A percentile compares a stretch with the other conserved stretches of the same genome.
These are phyloP conservation scores for Bacidia gigantensis DNA, from an alignment of 495 filamentous ascomycete genomes.

Conservation along the genomic window DNA sequence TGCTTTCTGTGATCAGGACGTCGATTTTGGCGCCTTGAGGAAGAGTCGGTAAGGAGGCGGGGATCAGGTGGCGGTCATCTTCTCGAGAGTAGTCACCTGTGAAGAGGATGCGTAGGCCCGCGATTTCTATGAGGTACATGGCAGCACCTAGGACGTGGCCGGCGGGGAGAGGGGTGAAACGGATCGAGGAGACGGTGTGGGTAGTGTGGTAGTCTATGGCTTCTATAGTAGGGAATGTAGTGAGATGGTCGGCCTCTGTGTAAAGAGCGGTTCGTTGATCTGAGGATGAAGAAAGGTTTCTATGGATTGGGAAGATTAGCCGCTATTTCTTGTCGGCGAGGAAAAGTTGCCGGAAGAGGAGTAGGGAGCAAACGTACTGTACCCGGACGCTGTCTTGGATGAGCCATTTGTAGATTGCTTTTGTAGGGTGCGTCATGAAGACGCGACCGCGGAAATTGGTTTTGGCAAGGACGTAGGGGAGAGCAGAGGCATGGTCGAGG, in stretches of 20 bases:
- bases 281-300: slow-evolving; percentile 58
- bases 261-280: slow-evolving; percentile 69
- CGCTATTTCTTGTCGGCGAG: background rate
- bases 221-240: slow-evolving; percentile 85
- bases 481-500: slow-evolving; percentile 87
- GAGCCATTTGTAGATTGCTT: slow-evolving; percentile 99
- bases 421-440: slow-evolving; percentile 98
- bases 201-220: slow-evolving; percentile 97
- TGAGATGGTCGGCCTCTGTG: slow-evolving; percentile 84
- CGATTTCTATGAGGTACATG: slow-evolving; percentile 96
- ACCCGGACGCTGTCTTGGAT: slow-evolving; percentile 94
- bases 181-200: slow-evolving; percentile 88
- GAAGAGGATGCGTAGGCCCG: slow-evolving; percentile 88
- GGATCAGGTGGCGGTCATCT: slow-evolving; percentile 85
- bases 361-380: slow-evolving; percentile 26
- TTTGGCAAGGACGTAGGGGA: slow-evolving; percentile 94
- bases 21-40: slow-evolving; percentile 78
- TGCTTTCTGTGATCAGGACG: slow-evolving; percentile 92
- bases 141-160: slow-evolving; percentile 96
- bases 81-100: slow-evolving; percentile 95
- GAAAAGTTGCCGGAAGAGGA: background rate
- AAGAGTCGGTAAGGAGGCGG: slow-evolving; percentile 74
- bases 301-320: slow-evolving; percentile 12
- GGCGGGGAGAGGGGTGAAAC: slow-evolving; percentile 90
- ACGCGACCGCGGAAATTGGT: slow-evolving; percentile 93